A percentile compares a stretch with the other conserved stretches of the same genome.
These are phyloP conservation scores for Mycena maculata DNA, from an alignment of 768 basidiomycete genomes.

Conservation along the genomic window DNA sequence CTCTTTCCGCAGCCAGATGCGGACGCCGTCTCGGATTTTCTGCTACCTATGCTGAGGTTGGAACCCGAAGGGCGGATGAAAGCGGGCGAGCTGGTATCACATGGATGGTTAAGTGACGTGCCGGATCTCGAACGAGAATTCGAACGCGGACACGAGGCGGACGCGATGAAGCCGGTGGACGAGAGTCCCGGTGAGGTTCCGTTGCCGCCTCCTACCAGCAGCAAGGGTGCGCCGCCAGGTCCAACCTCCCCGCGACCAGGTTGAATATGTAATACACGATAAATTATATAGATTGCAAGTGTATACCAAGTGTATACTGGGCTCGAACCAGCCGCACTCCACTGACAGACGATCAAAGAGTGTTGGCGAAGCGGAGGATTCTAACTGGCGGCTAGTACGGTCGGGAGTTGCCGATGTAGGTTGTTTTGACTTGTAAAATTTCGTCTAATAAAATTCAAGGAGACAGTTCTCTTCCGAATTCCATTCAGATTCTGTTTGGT, in stretches of 20 bases:
- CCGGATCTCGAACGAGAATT: conserved; percentile 31
- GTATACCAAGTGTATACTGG: too few species aligned
- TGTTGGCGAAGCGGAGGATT: not conserved
- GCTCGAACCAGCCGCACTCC: not conserved
- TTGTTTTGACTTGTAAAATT: too few species aligned
- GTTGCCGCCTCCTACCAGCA: too few species aligned
- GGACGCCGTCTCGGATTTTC: conserved; percentile 81
- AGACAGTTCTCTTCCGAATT: too few species aligned
- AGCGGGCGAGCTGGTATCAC: conserved; percentile 83
- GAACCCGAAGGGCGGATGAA: conserved; percentile 89
- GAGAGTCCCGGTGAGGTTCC: conserved; percentile 46
- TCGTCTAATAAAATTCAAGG: too few species aligned
- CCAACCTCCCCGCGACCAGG: too few species aligned
- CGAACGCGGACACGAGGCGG: conserved; percentile 46
- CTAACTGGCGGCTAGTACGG: not conserved
- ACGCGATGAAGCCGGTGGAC: conserved; percentile 85
- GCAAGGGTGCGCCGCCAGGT: too few species aligned
- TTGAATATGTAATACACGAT: too few species aligned
- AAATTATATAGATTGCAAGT: too few species aligned
- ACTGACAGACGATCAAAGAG: not conserved
- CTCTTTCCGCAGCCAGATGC: conserved; percentile 88
- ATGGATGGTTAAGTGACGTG: conserved; percentile 87
- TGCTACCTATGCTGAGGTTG: conserved; percentile 90
- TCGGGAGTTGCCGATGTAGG: not conserved
- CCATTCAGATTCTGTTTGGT: too few species aligned